Percentiles rank a stretch among this genome's conserved stretches.
Evolutionary conservation across 305 asterid species (phyloP).

Genomic region (Rubia balearica): DNA sequence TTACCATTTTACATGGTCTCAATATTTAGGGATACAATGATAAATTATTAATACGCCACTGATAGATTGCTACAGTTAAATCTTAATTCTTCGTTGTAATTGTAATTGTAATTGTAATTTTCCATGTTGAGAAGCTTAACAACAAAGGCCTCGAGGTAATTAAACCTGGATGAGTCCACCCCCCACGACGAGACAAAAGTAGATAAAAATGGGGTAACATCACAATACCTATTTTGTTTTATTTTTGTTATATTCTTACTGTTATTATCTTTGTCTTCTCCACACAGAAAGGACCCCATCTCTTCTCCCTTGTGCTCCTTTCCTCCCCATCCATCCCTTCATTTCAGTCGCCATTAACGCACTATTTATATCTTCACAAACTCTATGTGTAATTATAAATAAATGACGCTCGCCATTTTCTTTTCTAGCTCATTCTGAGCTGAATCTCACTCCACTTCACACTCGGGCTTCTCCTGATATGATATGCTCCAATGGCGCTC

Average conservation of each 20-base stretch:
- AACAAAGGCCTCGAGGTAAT: neutral
- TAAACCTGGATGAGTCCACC: constrained; percentile 1
- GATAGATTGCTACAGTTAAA: too few relatives aligned
- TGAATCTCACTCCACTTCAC: constrained; percentile 5
- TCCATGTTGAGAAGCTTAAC: too few relatives aligned
- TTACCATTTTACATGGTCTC: too few relatives aligned
- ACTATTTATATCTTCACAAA: neutral
- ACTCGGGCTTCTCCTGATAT: constrained; percentile 8
- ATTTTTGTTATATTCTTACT: too few relatives aligned
- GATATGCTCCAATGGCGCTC: constrained; percentile 24
- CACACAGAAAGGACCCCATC: constrained; percentile 9
- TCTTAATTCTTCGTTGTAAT: too few relatives aligned
- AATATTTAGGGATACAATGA: too few relatives aligned
- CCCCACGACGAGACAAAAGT: constrained; percentile 23
- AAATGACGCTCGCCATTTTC: neutral
- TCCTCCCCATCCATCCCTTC: constrained; percentile 5
- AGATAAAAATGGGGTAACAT: constrained; percentile 30
- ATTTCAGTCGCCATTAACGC: constrained; percentile 29
- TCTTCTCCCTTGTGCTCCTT: constrained; percentile 2
- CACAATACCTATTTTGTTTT: too few relatives aligned
- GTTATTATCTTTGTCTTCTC: constrained; percentile 21
- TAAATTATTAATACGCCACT: too few relatives aligned
- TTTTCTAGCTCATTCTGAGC: constrained; percentile 2
- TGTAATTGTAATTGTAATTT: too few relatives aligned
- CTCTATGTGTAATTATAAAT: neutral